Base-by-base conservation (phyloP, 129 eudicot species). In the Chrysanthemum lavandulifolium region DNA sequence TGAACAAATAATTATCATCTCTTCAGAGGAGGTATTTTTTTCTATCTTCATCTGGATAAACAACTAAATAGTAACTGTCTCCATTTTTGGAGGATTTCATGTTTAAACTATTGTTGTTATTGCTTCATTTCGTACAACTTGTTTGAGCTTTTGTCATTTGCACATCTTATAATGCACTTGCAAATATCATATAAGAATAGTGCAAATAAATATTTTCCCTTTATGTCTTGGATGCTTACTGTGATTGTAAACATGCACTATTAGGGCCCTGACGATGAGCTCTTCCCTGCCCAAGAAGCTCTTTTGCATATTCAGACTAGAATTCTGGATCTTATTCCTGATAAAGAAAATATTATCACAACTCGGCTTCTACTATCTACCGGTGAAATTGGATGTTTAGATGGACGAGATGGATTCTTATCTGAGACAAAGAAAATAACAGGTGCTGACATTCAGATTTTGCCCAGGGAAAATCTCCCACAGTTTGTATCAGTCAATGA, bases 271-370 rank as follows among this genome's bases (percentile, higher is more conserved):
- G 97, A 95, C 29, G 99, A 90, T 75, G 97, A 95, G 75, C 77
- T 95, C 68, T 95, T 95, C 74, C 99, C 99, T 71, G 99, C 99
- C 72, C 99, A 95, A 80, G 99, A 95, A 83, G 99, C 99, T 23
- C 85, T 95, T 76, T 79, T 95, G 81, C 99, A 95, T 76, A 90
- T 95, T 73, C 99, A 90, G 81, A 90, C 93, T 65, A 91, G 94
- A 69, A 95, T 90, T 61, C 84, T 88, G 19, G 99, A 95, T 85
- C 82, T 95, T 71, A 74, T 88, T 73, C 90, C 96, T 6, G 97
- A 91, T 69, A 88, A 90, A 82, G 96, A 88, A 73, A 95, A 88
- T 72, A 72, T 95, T 50, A 73, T 95, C 40, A 95, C 99, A 29
- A 95, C 99, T 52, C 84, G 99, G 60, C 80, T 95, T 78, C 78